Evolutionary conservation across 805 yeast genomes (phyloP), one percentile per base, ranked within the genome.

Genomic region (Starmerella powellii): DNA sequence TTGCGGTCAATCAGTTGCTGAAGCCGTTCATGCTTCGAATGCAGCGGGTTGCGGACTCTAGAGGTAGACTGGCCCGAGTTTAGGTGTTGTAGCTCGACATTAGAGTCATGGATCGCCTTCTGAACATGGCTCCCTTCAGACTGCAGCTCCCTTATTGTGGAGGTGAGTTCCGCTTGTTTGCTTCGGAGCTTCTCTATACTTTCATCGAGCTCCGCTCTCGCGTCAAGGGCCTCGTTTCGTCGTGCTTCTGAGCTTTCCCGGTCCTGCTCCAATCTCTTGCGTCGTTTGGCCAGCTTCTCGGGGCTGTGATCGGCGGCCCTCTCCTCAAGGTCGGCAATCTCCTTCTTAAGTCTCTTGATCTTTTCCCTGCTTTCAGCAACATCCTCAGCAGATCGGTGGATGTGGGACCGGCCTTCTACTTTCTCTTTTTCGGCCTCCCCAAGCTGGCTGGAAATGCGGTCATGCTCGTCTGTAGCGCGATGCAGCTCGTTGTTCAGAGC

Each of bases 261-360:
- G 29, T 10, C 29, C 13, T 13, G 10, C 10, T 13, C 13, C 13
- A 10, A 26, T 13, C 12, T 13, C 10, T 29, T 13, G 31, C 12
- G 6, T 29, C 31, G 31, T 16, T 29, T 16, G 15, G 31, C 31
- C 13, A 16, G n/a, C 10, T 23, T 24, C 2, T 31, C 28, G 12
- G n/a, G 31, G 6, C 31, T 19, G 11, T 12, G 18, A 8, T 11
- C n/a, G 4, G 13, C 31, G 3, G 36, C 41, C 8, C 23, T 21
- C 19, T 24, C 42, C 16, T 51, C 45, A 23, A 59, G 34, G 29
- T 49, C 48, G 6, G 27, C 37, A 19, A 51, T 40, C 29, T 53
- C 50, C 11, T 41, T 45, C 31, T 51, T 18, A 2, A 42, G 13
- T 12, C 35, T 23, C 34, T 34, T 20, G 40, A 17, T 4, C 27